Percentiles rank a stretch among this genome's conserved stretches.
Evolutionary conservation across 208 protist genomes (phyloP).

Genomic region (Entamoeba nuttalli): DNA sequence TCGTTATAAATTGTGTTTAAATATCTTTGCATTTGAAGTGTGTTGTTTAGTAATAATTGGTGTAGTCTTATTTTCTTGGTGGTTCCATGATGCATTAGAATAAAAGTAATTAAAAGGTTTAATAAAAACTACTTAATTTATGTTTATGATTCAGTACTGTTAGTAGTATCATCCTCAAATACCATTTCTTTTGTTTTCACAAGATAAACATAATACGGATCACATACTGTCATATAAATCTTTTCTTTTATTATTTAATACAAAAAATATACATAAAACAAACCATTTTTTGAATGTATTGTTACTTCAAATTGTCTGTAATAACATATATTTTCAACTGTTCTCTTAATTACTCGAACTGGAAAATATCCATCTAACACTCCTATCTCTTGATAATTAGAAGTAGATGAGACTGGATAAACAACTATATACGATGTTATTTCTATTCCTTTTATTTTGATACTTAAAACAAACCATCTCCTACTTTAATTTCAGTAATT

Average conservation of each 20-base stretch:
- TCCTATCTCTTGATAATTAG: not conserved
- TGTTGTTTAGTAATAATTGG: not conserved
- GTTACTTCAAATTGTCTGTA: not conserved
- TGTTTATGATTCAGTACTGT: not conserved
- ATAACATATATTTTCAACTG: not conserved
- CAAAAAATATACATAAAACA: not conserved
- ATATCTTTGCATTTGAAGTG: not conserved
- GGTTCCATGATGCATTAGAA: not conserved
- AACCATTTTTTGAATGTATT: not conserved
- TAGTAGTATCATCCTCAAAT: not conserved
- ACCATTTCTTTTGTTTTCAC: not conserved
- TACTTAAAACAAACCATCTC: not conserved
- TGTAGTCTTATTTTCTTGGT: not conserved
- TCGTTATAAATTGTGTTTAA: not conserved
- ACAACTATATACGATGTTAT: not conserved
- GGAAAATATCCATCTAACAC: not conserved
- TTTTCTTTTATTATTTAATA: not conserved
- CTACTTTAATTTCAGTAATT: not conserved
- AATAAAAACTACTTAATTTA: too few relatives aligned
- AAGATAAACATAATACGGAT: not conserved
- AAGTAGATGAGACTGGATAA: not conserved
- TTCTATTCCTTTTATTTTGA: not conserved
- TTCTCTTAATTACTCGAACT: not conserved
- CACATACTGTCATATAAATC: not conserved
- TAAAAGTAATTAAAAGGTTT: not conserved